A percentile compares a stretch with the other conserved stretches of the same genome.
These are phyloP conservation scores for Linnemannia schmuckeri DNA, from an alignment of 192 early-diverging fungal species.

Conservation along the genomic window DNA sequence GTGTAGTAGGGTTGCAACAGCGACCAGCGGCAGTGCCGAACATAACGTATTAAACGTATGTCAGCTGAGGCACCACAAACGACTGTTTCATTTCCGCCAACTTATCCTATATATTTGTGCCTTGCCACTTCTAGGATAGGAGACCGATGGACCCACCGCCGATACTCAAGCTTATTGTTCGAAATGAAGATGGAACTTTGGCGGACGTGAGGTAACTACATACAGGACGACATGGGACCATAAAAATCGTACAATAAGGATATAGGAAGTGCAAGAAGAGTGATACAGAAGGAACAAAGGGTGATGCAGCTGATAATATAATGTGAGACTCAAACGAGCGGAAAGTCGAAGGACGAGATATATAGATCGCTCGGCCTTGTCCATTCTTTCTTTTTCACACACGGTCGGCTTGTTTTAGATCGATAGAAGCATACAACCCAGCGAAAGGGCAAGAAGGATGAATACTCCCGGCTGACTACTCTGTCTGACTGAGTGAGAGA, in stretches of 20 bases:
- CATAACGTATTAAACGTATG: background rate
- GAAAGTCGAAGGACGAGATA: background rate
- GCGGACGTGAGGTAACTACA: conserved; percentile 68
- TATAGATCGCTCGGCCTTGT: too few relatives aligned
- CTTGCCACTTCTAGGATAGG: conserved; percentile 61
- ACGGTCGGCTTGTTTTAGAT: background rate
- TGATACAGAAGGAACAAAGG: background rate
- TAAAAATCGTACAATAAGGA: background rate
- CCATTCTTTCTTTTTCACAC: background rate
- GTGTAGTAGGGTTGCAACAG: background rate
- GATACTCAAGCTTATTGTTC: conserved; percentile 70
- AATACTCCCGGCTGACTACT: background rate
- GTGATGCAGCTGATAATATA: background rate
- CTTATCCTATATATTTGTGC: background rate
- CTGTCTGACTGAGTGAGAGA: background rate
- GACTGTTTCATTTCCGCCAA: background rate
- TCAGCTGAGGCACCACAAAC: background rate
- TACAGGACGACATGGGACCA: background rate
- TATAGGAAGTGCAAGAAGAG: background rate
- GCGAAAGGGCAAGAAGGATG: background rate
- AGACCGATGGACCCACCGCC: conserved; percentile 80
- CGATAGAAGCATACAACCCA: background rate
- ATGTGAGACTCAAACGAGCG: background rate
- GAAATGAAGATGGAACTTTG: conserved; percentile 62
- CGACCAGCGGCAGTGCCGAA: background rate